Evolutionary conservation across 805 yeast species (phyloP).

Genomic region (Priceomyces haplophilus): DNA sequence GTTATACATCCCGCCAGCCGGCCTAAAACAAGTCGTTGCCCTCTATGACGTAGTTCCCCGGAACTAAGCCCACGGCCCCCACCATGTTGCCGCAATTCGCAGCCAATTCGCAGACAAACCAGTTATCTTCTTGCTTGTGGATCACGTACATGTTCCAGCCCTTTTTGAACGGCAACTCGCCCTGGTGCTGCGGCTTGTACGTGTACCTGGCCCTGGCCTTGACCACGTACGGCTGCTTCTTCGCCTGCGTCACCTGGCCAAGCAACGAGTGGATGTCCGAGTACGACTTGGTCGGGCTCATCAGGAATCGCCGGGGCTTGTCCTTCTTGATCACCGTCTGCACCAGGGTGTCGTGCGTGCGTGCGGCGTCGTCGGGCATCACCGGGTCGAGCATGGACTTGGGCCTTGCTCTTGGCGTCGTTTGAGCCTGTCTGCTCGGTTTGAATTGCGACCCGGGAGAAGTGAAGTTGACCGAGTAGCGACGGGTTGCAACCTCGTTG

Average conservation of each 20-base stretch:
- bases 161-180: slow-evolving; percentile 39
- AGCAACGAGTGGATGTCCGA: slow-evolving; percentile 30
- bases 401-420: slow-evolving; percentile 15
- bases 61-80: slow-evolving; percentile 42
- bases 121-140: slow-evolving; percentile 43
- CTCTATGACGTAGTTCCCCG: slow-evolving; percentile 42
- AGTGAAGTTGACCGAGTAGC: slow-evolving; percentile 25
- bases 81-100: slow-evolving; percentile 27
- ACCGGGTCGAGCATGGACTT: slow-evolving; percentile 26
- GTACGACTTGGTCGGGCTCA: slow-evolving; percentile 34
- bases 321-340: slow-evolving; percentile 6
- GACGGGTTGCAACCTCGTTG: slow-evolving; percentile 36
- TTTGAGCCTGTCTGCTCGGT: background rate
- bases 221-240: slow-evolving; percentile 25
- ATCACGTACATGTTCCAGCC: slow-evolving; percentile 42
- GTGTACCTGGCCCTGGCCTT: slow-evolving; percentile 40
- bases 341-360: slow-evolving; percentile 3
- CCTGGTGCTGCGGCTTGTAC: slow-evolving; percentile 39
- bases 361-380: slow-evolving; percentile 2
- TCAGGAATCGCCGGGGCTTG: slow-evolving; percentile 23
- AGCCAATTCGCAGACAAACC: slow-evolving; percentile 44
- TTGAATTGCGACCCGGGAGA: slow-evolving; percentile 6
- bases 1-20: background rate
- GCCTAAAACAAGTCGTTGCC: slow-evolving; percentile 21
- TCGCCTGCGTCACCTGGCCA: slow-evolving; percentile 27